phyloP scores from a whole-genome alignment of 306 rosid genomes.

The Medicago ruthenica region DNA sequence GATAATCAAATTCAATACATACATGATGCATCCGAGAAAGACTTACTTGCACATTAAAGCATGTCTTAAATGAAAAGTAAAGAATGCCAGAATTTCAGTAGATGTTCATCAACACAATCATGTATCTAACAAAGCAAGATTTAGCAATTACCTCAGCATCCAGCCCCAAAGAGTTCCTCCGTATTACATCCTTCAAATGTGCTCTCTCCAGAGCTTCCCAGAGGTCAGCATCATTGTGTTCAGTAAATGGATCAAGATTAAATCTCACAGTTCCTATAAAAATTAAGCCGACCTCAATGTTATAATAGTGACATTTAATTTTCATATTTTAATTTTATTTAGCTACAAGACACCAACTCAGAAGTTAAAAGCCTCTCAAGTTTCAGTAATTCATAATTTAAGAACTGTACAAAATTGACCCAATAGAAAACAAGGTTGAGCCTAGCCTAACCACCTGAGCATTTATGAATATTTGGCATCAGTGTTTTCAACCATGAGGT shows the following conservation, averaged over 20 bases:
- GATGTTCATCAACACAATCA: slow-evolving; percentile 7
- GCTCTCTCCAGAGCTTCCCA: slow-evolving; percentile 97
- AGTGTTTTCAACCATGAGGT: slow-evolving; percentile 32
- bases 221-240: slow-evolving; percentile 88
- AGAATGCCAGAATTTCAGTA: neutral
- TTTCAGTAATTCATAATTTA: slow-evolving; percentile 27
- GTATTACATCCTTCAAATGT: slow-evolving; percentile 81
- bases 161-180: slow-evolving; percentile 79
- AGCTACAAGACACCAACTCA: slow-evolving; percentile 18
- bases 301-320: slow-evolving; percentile 25
- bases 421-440: slow-evolving; percentile 15
- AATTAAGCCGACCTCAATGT: slow-evolving; percentile 25
- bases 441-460: slow-evolving; percentile 20
- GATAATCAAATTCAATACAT: neutral
- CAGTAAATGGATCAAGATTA: slow-evolving; percentile 87
- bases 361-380: slow-evolving; percentile 19
- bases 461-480: slow-evolving; percentile 13
- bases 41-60: neutral
- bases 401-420: slow-evolving; percentile 24
- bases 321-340: slow-evolving; percentile 28
- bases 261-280: slow-evolving; percentile 80
- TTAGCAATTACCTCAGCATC: slow-evolving; percentile 74
- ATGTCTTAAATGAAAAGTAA: neutral
- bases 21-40: slow-evolving; percentile 13
- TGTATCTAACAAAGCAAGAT: slow-evolving; percentile 18